These are phyloP conservation scores for Aureoboletus auriporus DNA, from an alignment of 768 basidiomycete species.

Conservation along the genomic window DNA sequence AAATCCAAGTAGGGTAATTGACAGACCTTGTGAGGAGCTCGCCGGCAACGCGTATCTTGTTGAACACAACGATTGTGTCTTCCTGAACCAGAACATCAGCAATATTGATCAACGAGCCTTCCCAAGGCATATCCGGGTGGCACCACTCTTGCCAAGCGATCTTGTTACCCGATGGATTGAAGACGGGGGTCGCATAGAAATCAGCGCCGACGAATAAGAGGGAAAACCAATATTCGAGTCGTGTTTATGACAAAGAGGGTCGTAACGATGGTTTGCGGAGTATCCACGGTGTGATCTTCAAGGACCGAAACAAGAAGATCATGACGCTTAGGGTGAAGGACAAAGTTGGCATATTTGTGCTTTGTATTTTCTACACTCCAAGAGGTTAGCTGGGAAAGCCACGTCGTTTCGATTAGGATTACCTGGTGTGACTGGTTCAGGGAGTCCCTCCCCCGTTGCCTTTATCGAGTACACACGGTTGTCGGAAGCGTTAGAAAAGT, in stretches of 20 bases:
- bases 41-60: conserved; percentile 41
- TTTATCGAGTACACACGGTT: conserved; percentile 45
- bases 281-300: conserved; percentile 58
- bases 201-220: conserved; percentile 52
- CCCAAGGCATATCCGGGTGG: conserved; percentile 68
- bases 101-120: conserved; percentile 49
- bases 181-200: conserved; percentile 59
- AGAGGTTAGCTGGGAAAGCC: conserved; percentile 1
- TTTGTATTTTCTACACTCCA: conserved; percentile 27
- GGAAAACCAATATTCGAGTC: conserved; percentile 48
- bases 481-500: conserved; percentile 56
- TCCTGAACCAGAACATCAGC: conserved; percentile 33
- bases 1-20: conserved; percentile 37
- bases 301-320: conserved; percentile 53
- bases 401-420: background rate
- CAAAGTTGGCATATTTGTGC: conserved; percentile 40
- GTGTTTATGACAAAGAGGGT: conserved; percentile 40
- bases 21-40: conserved; percentile 33
- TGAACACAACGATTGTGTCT: conserved; percentile 28
- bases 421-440: conserved; percentile 54
- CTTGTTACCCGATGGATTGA: conserved; percentile 51
- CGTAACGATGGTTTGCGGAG: background rate
- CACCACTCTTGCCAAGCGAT: conserved; percentile 63
- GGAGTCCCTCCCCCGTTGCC: conserved; percentile 17
- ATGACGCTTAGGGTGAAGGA: conserved; percentile 47